Evolutionary conservation across 805 yeast species (phyloP).

Genomic region (Nakazawaea molendinolei): DNA sequence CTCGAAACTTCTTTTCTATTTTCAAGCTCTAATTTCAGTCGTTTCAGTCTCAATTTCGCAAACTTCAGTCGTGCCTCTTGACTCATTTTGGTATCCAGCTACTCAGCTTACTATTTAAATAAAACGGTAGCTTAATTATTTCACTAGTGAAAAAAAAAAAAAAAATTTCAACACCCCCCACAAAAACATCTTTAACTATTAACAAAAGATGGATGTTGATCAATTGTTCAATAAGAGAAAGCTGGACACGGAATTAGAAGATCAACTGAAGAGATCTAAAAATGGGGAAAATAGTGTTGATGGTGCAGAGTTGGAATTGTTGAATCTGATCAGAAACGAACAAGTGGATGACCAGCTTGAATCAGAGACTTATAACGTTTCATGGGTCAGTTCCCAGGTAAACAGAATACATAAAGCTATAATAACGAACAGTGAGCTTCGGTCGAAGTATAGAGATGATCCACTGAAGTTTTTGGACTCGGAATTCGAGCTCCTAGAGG

Average conservation of each 20-base stretch:
- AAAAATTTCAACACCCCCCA: background rate
- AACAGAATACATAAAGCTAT: constrained; percentile 6
- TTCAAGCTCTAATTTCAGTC: constrained; percentile 4
- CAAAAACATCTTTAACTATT: background rate
- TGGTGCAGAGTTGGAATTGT: background rate
- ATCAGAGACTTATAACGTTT: constrained; percentile 5
- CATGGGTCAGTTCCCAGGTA: constrained; percentile 2
- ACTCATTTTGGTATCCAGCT: constrained; percentile 4
- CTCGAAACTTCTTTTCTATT: constrained; percentile 30
- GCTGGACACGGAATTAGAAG: background rate
- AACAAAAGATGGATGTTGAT: constrained; percentile 5
- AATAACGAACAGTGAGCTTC: constrained; percentile 3
- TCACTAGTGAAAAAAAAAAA: background rate
- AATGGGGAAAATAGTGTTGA: background rate
- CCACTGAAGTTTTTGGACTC: constrained; percentile 10
- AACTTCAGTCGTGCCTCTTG: constrained; percentile 12
- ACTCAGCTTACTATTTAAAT: background rate
- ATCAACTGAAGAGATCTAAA: background rate
- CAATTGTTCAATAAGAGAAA: constrained; percentile 4
- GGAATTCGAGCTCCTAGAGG: constrained; percentile 12
- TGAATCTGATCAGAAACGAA: constrained; percentile 7
- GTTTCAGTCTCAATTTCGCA: constrained; percentile 13
- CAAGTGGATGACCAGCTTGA: constrained; percentile 7
- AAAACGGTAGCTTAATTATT: constrained; percentile 1
- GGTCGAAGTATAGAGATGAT: constrained; percentile 6